A percentile compares a stretch with the other conserved stretches of the same genome.
These are phyloP conservation scores for Syncephalis plumigaleata DNA, from an alignment of 371 early-diverging fungal species.

Conservation along the genomic window DNA sequence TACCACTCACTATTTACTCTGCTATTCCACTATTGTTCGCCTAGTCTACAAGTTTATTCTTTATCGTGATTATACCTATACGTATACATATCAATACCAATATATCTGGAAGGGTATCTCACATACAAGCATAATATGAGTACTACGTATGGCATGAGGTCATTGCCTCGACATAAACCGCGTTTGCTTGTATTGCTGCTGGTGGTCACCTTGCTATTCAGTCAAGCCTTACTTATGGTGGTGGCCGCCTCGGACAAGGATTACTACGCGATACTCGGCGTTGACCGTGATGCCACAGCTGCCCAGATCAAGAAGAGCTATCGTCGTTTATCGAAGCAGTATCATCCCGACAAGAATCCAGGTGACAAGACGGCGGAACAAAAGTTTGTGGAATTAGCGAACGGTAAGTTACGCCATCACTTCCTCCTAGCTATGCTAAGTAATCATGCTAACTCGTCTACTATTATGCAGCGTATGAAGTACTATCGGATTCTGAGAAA, in stretches of 20 bases:
- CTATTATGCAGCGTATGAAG: slow-evolving; percentile 60
- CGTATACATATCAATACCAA: too few species aligned
- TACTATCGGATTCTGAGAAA: slow-evolving; percentile 81
- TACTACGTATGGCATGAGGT: too few species aligned
- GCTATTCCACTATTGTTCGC: too few species aligned
- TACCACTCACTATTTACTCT: too few species aligned
- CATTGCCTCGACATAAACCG: not conserved
- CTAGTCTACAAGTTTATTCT: too few species aligned
- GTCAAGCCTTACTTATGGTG: not conserved
- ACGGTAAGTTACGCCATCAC: slow-evolving; percentile 56
- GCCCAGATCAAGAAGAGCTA: slow-evolving; percentile 86
- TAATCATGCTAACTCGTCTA: too few species aligned
- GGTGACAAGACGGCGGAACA: slow-evolving; percentile 60
- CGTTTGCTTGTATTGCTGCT: not conserved
- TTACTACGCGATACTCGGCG: slow-evolving; percentile 79
- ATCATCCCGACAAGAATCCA: slow-evolving; percentile 87
- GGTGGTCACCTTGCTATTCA: not conserved
- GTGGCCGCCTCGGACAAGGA: slow-evolving; percentile 13
- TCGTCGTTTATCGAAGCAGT: slow-evolving; percentile 68
- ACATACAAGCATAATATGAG: not conserved
- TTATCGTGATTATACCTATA: too few species aligned
- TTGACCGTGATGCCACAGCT: slow-evolving; percentile 57
- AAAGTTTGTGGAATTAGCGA: slow-evolving; percentile 81
- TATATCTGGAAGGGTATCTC: not conserved
- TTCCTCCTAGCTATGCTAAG: too few species aligned